Evolutionary conservation across 345 rosid species (phyloP).

Genomic region (Moringa oleifera): DNA sequence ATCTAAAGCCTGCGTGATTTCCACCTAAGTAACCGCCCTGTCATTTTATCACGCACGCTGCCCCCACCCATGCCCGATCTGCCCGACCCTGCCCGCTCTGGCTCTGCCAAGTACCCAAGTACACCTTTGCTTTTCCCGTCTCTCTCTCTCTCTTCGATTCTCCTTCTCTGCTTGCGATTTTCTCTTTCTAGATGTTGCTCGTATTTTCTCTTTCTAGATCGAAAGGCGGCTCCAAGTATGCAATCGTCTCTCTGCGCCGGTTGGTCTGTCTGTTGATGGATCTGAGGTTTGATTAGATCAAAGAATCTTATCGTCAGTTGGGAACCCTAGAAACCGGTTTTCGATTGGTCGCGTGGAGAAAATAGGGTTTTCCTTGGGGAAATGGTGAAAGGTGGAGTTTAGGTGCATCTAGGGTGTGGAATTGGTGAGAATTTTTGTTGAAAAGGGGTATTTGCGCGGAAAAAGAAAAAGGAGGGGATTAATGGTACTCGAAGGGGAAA

Average conservation of each 20-base stretch:
- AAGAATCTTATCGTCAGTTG: not conserved
- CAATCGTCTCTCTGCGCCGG: slow-evolving; percentile 2
- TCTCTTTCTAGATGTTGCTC: slow-evolving; percentile 21
- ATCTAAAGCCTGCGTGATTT: slow-evolving; percentile 13
- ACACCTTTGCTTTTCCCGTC: slow-evolving; percentile 34
- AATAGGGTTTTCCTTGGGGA: slow-evolving; percentile 29
- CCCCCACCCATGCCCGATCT: slow-evolving; percentile 43
- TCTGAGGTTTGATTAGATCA: slow-evolving; percentile 30
- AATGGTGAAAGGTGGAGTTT: slow-evolving; percentile 17
- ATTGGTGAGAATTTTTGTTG: slow-evolving; percentile 9
- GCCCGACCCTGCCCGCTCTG: slow-evolving; percentile 36
- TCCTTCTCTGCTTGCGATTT: not conserved
- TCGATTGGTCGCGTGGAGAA: slow-evolving; percentile 8
- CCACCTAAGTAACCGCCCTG: slow-evolving; percentile 25
- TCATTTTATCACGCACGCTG: slow-evolving; percentile 34
- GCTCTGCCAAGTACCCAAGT: slow-evolving; percentile 27
- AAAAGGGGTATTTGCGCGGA: not conserved
- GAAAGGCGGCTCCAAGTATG: slow-evolving; percentile 15
- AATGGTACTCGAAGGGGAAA: slow-evolving; percentile 54
- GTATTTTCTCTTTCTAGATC: slow-evolving; percentile 20
- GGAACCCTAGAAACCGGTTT: slow-evolving; percentile 10
- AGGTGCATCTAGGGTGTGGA: slow-evolving; percentile 19
- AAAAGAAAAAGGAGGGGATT: slow-evolving; percentile 24
- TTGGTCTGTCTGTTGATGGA: slow-evolving; percentile 22
- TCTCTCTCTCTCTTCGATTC: slow-evolving; percentile 16